These are phyloP conservation scores for Sarocladiaceae sp. DNA, from an alignment of 2,329 filamentous ascomycete genomes.

Conservation along the genomic window DNA sequence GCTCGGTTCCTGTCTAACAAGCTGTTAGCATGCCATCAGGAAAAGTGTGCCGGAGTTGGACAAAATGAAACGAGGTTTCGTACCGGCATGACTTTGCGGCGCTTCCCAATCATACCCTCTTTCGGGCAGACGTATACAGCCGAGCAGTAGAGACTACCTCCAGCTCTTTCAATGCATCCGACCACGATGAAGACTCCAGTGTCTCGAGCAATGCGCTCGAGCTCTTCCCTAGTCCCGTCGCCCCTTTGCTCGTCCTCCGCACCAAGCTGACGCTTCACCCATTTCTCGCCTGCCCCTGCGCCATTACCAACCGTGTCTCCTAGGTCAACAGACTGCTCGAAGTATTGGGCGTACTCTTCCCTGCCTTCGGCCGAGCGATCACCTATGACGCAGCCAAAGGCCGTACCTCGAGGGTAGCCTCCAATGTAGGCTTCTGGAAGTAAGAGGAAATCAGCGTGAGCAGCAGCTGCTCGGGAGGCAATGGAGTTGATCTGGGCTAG, in stretches of 20 bases:
- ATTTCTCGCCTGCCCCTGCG: constrained; percentile 64
- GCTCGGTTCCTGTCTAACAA: constrained; percentile 64
- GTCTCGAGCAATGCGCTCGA: constrained; percentile 70
- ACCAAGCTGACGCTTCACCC: constrained; percentile 56
- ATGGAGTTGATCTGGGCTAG: constrained; percentile 59
- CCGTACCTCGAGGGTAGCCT: constrained; percentile 78
- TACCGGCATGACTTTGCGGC: constrained; percentile 86
- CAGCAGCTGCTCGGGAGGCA: constrained; percentile 54
- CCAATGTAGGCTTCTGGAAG: constrained; percentile 91
- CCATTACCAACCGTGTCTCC: constrained; percentile 62
- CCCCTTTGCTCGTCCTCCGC: constrained; percentile 25
- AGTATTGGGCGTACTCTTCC: constrained; percentile 79
- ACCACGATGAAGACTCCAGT: constrained; percentile 78
- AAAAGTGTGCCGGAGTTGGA: constrained; percentile 1
- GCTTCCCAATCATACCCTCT: constrained; percentile 70
- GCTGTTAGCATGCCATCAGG: constrained; percentile 3
- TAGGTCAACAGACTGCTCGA: constrained; percentile 70
- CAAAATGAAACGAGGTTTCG: constrained; percentile 22
- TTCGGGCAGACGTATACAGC: constrained; percentile 76
- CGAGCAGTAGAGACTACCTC: constrained; percentile 77
- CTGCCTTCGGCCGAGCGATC: constrained; percentile 61
- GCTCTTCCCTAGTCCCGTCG: constrained; percentile 65
- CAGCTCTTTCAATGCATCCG: constrained; percentile 72
- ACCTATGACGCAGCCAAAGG: constrained; percentile 71
- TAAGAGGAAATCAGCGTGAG: constrained; percentile 61